Evolutionary conservation across 768 basidiomycete species (phyloP), one percentile per base, ranked within the genome.

Genomic region (Boletus coccyginus): DNA sequence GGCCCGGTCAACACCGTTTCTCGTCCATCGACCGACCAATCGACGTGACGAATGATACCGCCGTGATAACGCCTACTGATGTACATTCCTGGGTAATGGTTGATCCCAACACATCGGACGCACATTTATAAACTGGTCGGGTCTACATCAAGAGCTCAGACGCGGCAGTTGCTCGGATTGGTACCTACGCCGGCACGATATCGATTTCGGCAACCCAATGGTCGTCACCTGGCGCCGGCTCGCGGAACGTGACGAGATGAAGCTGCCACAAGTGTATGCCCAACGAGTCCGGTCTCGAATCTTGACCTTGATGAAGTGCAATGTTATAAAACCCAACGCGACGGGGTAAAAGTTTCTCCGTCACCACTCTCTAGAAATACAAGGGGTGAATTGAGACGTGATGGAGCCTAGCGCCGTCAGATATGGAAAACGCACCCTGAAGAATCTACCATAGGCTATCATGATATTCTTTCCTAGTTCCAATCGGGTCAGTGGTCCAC

Each of bases 171-270:
- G 29, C 38, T 13, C n/a, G 10, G n/a, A n/a, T 11, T 40, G n/a
- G 39, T 11, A 10, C n/a, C 24, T 58, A 46, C 33, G 0, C 16
- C 1, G 12, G 42, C 17, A 55, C 49, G 35, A 52, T 21, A 16
- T 58, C 52, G 14, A 58, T 31, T 27, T 45, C 47, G 8, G 52
- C 48, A 9, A 50, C 17, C 57, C 57, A 53, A 9, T 36, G 36
- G 17, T 38, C 35, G n/a, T 46, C 43, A 7, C 35, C 43, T 10
- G 43, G 35, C 6, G 32, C 19, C 1, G 49, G 50, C 3, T 50
- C 38, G 2, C 53, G 48, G 12, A 55, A 14, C 7, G 45, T 19
- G 31, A 58, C 33, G 7, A 58, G 49, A 27, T 58, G 39, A 24
- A 59, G 50, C 24, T 59, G 45, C 16, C 21, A 11, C 3, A 55